Evolutionary conservation across 495 filamentous ascomycete species (phyloP), one percentile per base, ranked within the genome.

Genomic region (Penicillium nucicola): DNA sequence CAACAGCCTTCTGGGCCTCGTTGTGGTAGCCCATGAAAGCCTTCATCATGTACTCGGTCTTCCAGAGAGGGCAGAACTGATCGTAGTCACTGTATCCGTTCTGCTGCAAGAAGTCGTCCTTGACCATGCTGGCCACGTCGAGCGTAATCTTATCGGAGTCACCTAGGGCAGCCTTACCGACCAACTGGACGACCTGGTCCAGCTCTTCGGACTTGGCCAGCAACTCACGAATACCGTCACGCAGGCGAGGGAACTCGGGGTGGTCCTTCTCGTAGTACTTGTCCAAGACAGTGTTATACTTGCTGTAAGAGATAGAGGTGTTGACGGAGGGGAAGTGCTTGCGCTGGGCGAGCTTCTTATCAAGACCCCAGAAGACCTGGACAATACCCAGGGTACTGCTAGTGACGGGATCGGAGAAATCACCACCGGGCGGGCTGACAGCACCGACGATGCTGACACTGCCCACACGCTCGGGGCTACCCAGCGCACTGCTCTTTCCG

Each of bases 21-120:
- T 99, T 95, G 59, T 96, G 89, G 80, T 90, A 99, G 43, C 84
- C 88, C 83, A 97, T 90, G 83, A 99, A 96, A 39, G 85, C 84
- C 80, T 93, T 96, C 93, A 99, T 99, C 93, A 99, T 97, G 82
- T 95, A 99, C 64, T 92, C 85, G 4, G 93, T 99, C 83, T 99
- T 99, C 92, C 92, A 99, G 64, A 99, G 78, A 30, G 93, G 93
- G 66, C 93, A 99, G 82, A 93, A 97, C 75, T 96, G 90, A 68
- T 99, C 95, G 68, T 97, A 97, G 67, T 96, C 88, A 66, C 88
- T 92, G 80, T 99, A 99, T 31, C 93, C 93, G 74, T 99, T 99
- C 68, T 99, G 93, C 74, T 99, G 93, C 52, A 99, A 68, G 79
- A 99, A 99, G 69, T 99, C 93, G 58, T 99, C 93, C 82, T 99